Conservation (phyloP, 192 early-diverging fungal species). For the Linnemannia schmuckeri region DNA sequence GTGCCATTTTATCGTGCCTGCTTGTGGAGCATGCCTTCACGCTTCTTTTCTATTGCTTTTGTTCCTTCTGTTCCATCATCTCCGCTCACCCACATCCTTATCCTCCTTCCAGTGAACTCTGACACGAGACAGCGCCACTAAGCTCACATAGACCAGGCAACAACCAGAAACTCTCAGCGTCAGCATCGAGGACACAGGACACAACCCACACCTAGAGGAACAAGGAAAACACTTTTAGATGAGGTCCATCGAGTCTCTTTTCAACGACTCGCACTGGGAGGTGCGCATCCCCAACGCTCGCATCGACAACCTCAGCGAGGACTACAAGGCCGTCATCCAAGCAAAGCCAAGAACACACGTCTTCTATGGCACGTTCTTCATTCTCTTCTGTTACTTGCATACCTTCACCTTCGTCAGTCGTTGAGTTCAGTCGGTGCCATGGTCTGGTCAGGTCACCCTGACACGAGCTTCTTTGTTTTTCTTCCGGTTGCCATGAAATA, state of each 20-base stretch:
- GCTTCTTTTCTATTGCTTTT: background rate
- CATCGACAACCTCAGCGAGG: slow-evolving; percentile 45
- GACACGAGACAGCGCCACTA: background rate
- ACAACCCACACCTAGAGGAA: background rate
- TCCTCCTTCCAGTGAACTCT: background rate
- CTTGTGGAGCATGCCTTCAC: background rate
- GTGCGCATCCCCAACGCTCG: slow-evolving; percentile 55
- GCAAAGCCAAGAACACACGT: slow-evolving; percentile 56
- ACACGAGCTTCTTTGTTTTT: slow-evolving; percentile 3
- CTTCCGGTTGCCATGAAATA: slow-evolving; percentile 6
- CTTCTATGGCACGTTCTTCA: slow-evolving; percentile 52
- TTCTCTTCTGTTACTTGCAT: background rate
- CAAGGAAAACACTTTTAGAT: slow-evolving; percentile 16
- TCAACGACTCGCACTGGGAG: slow-evolving; percentile 57
- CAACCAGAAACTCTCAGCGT: background rate
- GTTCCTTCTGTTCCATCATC: slow-evolving; percentile 2
- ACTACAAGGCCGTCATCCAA: slow-evolving; percentile 42
- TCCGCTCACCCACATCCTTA: background rate
- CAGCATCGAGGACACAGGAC: background rate
- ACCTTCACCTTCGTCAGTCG: slow-evolving; percentile 3
- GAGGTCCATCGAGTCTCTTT: slow-evolving; percentile 54
- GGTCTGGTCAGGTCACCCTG: background rate
- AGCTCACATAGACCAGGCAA: background rate
- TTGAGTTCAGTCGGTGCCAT: background rate
- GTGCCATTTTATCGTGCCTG: background rate